A percentile compares a stretch with the other conserved stretches of the same genome.
These are phyloP conservation scores for Cutaneotrichosporon cavernicola DNA, from an alignment of 1,284 basidiomycete species.

Conservation along the genomic window DNA sequence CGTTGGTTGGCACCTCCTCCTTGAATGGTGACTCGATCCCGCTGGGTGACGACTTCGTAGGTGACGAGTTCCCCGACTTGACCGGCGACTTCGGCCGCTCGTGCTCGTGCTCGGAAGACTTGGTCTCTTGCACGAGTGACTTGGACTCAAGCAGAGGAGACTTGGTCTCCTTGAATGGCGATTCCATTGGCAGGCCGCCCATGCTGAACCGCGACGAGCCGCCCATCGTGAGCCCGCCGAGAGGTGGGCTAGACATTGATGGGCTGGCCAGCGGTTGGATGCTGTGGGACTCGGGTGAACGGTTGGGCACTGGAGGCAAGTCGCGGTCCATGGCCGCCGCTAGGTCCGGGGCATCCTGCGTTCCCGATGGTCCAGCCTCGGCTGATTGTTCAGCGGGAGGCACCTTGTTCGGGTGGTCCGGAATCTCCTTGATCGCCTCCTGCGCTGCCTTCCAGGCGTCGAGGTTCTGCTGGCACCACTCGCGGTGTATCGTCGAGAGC, in stretches of 20 bases:
- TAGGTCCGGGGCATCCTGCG: conserved; percentile 1
- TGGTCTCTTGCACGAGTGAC: neutral
- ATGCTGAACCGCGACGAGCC: neutral
- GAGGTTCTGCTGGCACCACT: conserved; percentile 96
- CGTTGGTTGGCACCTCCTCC: conserved; percentile 10
- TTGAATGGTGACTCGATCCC: conserved; percentile 14
- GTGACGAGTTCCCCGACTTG: conserved; percentile 4
- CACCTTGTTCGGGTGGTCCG: conserved; percentile 74
- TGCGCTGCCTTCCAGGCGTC: conserved; percentile 96
- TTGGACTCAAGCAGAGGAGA: conserved; percentile 7
- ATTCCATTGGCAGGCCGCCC: neutral
- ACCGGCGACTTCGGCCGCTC: conserved; percentile 13
- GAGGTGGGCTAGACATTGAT: neutral
- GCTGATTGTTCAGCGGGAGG: conserved; percentile 9
- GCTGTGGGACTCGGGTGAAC: conserved; percentile 5
- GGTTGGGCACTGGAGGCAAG: conserved; percentile 19
- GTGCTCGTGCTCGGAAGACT: conserved; percentile 10
- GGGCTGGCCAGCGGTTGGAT: neutral
- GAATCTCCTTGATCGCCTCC: conserved; percentile 81
- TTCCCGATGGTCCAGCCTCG: conserved; percentile 2
- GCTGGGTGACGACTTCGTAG: conserved; percentile 7
- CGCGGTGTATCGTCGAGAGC: conserved; percentile 84
- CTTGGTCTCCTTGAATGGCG: conserved; percentile 6
- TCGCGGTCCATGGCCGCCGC: conserved; percentile 22
- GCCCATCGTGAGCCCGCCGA: neutral